Evolutionary conservation across 2,329 filamentous ascomycete genomes (phyloP).

Genomic region (Epichloe sibirici): DNA sequence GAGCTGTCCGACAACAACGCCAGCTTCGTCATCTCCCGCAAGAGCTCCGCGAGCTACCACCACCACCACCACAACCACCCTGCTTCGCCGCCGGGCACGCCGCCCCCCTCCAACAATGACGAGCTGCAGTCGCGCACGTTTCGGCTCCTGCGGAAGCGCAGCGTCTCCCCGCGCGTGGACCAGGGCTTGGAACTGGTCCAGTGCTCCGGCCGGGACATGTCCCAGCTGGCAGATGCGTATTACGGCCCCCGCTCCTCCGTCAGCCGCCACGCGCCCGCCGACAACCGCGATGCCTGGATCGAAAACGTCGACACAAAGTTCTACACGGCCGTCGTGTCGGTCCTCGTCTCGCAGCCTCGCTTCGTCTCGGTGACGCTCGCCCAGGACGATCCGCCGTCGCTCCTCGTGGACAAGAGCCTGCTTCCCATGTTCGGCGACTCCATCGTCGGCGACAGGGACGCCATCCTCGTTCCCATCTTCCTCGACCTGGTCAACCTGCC

Average conservation of each 20-base stretch:
- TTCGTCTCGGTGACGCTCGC: conserved; percentile 67
- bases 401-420: conserved; percentile 59
- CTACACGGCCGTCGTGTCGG: conserved; percentile 50
- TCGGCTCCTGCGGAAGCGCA: conserved; percentile 62
- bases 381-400: conserved; percentile 59
- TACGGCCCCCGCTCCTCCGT: conserved; percentile 24
- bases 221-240: conserved; percentile 24
- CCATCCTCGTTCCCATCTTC: conserved; percentile 71
- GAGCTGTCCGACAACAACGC: conserved; percentile 65
- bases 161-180: conserved; percentile 62
- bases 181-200: conserved; percentile 61
- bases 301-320: conserved; percentile 50
- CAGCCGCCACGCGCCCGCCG: conserved; percentile 23
- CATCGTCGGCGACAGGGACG: conserved; percentile 62
- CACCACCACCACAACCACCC: no score
- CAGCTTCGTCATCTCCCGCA: conserved; percentile 46
- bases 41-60: conserved; percentile 14
- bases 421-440: conserved; percentile 57
- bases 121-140: conserved; percentile 81
- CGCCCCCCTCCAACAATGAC: conserved; percentile 62
- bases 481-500: conserved; percentile 72
- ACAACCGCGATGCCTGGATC: conserved; percentile 35
- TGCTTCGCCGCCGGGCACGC: conserved; percentile 48
- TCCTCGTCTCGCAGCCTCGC: conserved; percentile 46
- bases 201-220: conserved; percentile 56